Base-by-base conservation (phyloP, 495 filamentous ascomycete genomes). In the Aspergillus bridgeri region DNA sequence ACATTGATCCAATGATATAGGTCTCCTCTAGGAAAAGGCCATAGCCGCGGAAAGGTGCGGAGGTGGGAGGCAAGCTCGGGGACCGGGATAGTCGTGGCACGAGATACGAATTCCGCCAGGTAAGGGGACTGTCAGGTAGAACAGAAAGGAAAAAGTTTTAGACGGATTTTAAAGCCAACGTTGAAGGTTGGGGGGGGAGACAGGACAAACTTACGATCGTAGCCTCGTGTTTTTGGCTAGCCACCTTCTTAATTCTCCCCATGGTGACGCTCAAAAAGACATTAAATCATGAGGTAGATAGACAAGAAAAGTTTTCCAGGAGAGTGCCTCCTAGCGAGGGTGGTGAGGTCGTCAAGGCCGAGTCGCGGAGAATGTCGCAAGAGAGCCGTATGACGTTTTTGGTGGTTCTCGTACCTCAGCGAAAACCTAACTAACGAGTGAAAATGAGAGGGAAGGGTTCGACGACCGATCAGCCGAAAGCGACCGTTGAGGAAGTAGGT, bases 1-100 rank as follows among this genome's bases (percentile, higher is more conserved):
- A 96, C 81, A 29, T 89, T 86, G 66, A 98, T 97, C 95, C 95
- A 99, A 78, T 99, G 92, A 66, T 98, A 98, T 45, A 98, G 79
- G 65, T 99, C 95, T 48, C 95, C 95, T 69, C 94, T 83, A n/a
- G 92, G 93, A 65, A 97, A 96, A 23, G 90, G 90, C 95, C 93
- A 98, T 82, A 85, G 80, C 54, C 83, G 82, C 59, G 92, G 91
- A 70, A 98, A 97, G 61, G 81, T 83, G 60, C 78, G 75, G 51
- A 99, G 86, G 63, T 89, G 83, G 54, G 80, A 71, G 54, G 92
- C 89, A 63, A 99, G 81, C 60, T 89, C 81, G 61, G 85, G 81
- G 62, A 96, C 73, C 17, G 91, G 82, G 64, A 86, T 75, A n/a
- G 80, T 82, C 48, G 81, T 84, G 23, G 86, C 85, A 62, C 77